Base-by-base conservation (phyloP, 805 yeast species). In the Metschnikowia similis region DNA sequence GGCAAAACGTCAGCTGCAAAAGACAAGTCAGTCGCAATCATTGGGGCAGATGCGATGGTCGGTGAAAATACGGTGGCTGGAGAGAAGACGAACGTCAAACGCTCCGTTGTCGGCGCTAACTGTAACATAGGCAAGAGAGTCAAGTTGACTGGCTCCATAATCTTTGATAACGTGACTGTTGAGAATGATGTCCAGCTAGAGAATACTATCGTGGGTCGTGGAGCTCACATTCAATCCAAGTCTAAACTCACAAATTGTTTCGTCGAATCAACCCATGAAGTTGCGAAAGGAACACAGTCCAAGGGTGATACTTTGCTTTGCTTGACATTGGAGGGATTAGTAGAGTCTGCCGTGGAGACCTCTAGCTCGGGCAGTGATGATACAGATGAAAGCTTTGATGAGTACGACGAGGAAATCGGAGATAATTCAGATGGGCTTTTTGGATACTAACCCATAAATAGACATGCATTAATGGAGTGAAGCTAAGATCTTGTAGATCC, bases 41-140 rank as follows among this genome's bases (percentile, higher is more conserved):
- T 94, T 34, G 97, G 98, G 49, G 84, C 84, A 8, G 99, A 92
- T 66, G 87, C 96, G 0, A 66, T 84, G 35, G 83, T 92, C 10
- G 97, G 92, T 9, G 75, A 72, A 9, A 70, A 73, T 35, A 79
- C 92, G n/a, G 66, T 65, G 1, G 65, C 94, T 47, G 94, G 89
- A 16, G 97, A 89, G 60, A 82, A 82, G 57, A 85, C 96, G 17
- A 87, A 84, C 63, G 89, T 94, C 46, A 94, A 94, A 70, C 80
- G 94, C 53, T 79, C 96, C 0, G 88, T 89, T 13, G 76, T 94
- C 29, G 96, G 97, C 6, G 66, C 74, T 9, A 76, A 80, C 58
- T 88, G 96, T 69, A 70, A 56, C 14, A 82, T 95, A 47, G 99
- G 99, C 35, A 84, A 83, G 62, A 81, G 89, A 53, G 92, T 96